Conservation (phyloP, 2,329 filamentous ascomycete species). For the Fusarium drepaniforme region DNA sequence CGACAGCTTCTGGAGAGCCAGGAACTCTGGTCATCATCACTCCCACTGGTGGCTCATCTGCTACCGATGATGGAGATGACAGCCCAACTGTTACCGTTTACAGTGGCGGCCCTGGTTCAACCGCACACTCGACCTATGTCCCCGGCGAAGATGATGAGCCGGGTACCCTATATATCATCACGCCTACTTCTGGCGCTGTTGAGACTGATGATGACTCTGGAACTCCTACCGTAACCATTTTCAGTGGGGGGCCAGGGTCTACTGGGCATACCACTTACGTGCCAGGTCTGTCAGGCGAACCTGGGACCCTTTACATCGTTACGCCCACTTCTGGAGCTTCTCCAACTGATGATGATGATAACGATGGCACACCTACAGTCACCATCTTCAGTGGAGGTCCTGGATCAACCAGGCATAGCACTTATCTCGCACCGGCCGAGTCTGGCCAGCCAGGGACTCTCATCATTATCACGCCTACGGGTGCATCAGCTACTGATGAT, state of each 20-base stretch:
- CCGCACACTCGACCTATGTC: background rate
- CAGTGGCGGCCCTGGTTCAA: background rate
- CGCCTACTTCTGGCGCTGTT: background rate
- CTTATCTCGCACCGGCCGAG: conserved; percentile 9
- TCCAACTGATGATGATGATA: background rate
- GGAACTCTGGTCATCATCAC: conserved; percentile 15
- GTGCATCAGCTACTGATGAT: background rate
- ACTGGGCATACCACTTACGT: background rate
- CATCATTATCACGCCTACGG: conserved; percentile 9
- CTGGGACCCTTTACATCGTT: conserved; percentile 8
- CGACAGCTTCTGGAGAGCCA: conserved; percentile 3
- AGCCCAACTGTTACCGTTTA: conserved; percentile 9
- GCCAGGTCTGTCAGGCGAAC: background rate
- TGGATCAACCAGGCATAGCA: background rate
- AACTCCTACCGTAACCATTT: conserved; percentile 2
- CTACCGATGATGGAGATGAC: background rate
- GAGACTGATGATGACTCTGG: background rate
- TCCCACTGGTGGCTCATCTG: background rate
- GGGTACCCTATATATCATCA: background rate
- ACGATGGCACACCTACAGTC: background rate
- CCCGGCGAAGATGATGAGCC: background rate
- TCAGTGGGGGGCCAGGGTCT: conserved; percentile 16
- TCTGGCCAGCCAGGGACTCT: conserved; percentile 10
- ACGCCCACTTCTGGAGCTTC: background rate
- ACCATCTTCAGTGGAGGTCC: background rate